Conservation (phyloP, 2,329 filamentous ascomycete species). For the Diaporthe eres region DNA sequence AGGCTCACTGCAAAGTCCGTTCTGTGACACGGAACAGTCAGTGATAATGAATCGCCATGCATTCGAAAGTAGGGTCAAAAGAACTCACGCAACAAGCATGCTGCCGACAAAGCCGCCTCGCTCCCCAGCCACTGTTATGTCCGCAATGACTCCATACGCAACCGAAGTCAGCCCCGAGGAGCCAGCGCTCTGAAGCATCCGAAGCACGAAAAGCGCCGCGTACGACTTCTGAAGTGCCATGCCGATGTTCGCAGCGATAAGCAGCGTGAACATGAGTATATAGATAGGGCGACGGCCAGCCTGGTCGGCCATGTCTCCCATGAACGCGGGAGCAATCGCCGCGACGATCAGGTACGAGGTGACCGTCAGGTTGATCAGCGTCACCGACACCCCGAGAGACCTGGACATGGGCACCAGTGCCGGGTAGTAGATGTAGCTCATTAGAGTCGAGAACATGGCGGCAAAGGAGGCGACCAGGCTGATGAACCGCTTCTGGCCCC, state of each 20-base stretch:
- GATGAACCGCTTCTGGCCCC: background rate
- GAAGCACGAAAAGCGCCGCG: background rate
- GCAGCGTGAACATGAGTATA: slow-evolving; percentile 4
- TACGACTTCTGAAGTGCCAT: slow-evolving; percentile 15
- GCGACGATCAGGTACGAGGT: slow-evolving; percentile 61
- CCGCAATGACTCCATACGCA: background rate
- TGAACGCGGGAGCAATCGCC: slow-evolving; percentile 48
- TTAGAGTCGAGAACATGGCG: slow-evolving; percentile 46
- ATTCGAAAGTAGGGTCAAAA: too few species aligned
- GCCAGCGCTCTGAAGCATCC: slow-evolving; percentile 21
- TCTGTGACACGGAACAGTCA: background rate
- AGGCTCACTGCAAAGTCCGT: slow-evolving; percentile 39
- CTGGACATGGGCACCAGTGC: slow-evolving; percentile 44
- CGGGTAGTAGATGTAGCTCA: slow-evolving; percentile 48
- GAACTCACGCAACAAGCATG: background rate
- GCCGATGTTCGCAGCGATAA: slow-evolving; percentile 12
- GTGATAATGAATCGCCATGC: background rate
- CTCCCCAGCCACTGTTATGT: background rate
- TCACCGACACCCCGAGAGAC: slow-evolving; percentile 43
- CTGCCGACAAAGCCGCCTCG: background rate
- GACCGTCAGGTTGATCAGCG: slow-evolving; percentile 54
- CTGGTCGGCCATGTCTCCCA: slow-evolving; percentile 40
- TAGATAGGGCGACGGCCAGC: slow-evolving; percentile 35
- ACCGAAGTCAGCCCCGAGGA: background rate
- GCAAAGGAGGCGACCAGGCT: slow-evolving; percentile 28